Conservation (phyloP, 805 yeast species). For the Starmerella stigmatis region DNA sequence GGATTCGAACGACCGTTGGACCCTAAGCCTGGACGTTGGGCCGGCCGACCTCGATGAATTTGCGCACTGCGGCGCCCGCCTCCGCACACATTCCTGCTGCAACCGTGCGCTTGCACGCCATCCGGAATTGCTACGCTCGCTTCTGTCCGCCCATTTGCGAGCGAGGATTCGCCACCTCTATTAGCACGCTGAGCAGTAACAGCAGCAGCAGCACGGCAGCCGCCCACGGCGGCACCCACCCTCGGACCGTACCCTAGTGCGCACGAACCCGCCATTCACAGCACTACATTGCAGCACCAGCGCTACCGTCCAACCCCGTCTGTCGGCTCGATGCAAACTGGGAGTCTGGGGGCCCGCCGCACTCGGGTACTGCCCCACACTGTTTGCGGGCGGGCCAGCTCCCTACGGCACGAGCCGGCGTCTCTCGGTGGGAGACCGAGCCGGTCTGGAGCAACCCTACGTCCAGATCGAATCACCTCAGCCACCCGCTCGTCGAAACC, state of each 20-base stretch:
- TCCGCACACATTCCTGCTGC: too few species aligned
- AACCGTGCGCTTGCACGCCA: too few species aligned
- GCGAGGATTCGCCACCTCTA: too few species aligned
- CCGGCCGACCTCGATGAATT: too few species aligned
- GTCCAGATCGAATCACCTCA: slow-evolving; percentile 5
- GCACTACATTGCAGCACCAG: not conserved
- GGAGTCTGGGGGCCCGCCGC: too few species aligned
- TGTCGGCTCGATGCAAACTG: not conserved
- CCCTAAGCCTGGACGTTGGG: slow-evolving; percentile 5
- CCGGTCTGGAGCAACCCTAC: not conserved
- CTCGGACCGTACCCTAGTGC: slow-evolving; percentile 1
- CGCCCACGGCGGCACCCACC: slow-evolving; percentile 3
- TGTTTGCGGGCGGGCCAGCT: slow-evolving; percentile 1
- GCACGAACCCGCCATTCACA: slow-evolving; percentile 1
- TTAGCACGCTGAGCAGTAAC: too few species aligned
- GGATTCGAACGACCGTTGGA: not conserved
- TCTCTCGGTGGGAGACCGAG: not conserved
- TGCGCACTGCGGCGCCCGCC: too few species aligned
- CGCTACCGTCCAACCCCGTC: not conserved
- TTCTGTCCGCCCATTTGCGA: too few species aligned
- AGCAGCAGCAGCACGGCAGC: too few species aligned
- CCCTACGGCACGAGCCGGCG: not conserved
- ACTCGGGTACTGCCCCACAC: too few species aligned
- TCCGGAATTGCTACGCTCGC: too few species aligned
- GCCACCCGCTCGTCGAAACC: not conserved